phyloP scores from a whole-genome alignment of 257 asterid genomes.

The Salvia miltiorrhiza region DNA sequence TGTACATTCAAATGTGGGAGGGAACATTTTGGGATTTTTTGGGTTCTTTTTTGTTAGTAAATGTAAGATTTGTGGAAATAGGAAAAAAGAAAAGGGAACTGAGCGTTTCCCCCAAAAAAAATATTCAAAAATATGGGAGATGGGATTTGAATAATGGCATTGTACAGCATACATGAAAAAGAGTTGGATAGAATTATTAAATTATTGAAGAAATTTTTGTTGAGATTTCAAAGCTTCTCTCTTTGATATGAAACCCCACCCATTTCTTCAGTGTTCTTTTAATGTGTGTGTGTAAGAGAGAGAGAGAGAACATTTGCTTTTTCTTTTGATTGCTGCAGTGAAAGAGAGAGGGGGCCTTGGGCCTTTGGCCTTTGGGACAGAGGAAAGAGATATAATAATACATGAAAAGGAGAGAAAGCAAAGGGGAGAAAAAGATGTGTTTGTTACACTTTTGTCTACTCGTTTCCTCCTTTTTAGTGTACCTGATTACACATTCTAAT shows the following conservation, averaged over 20 bases:
- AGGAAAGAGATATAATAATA: slow-evolving; percentile 5
- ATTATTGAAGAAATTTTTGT: slow-evolving; percentile 16
- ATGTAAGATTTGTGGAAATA: slow-evolving; percentile 25
- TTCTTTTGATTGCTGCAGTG: slow-evolving; percentile 27
- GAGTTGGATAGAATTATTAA: slow-evolving; percentile 17
- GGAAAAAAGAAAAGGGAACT: slow-evolving; percentile 28
- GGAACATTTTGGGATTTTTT: slow-evolving; percentile 17
- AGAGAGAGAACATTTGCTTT: slow-evolving; percentile 21
- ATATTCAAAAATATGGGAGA: slow-evolving; percentile 23
- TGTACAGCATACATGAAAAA: slow-evolving; percentile 38
- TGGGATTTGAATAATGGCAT: slow-evolving; percentile 33
- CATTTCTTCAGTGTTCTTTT: too few species aligned
- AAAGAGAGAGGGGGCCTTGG: slow-evolving; percentile 15
- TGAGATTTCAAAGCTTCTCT: slow-evolving; percentile 21
- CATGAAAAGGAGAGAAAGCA: slow-evolving; percentile 49
- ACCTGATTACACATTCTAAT: slow-evolving; percentile 7
- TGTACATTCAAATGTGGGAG: slow-evolving; percentile 21
- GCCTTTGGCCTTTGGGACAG: slow-evolving; percentile 9
- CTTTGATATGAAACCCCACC: background rate
- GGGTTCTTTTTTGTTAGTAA: slow-evolving; percentile 14
- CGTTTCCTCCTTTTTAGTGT: slow-evolving; percentile 19
- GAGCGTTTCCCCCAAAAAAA: slow-evolving; percentile 29
- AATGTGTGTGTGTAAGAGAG: slow-evolving; percentile 12
- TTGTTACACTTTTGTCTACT: slow-evolving; percentile 29
- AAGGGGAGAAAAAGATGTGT: slow-evolving; percentile 24